Conservation (phyloP, 768 basidiomycete genomes). For the Chiua virens region DNA sequence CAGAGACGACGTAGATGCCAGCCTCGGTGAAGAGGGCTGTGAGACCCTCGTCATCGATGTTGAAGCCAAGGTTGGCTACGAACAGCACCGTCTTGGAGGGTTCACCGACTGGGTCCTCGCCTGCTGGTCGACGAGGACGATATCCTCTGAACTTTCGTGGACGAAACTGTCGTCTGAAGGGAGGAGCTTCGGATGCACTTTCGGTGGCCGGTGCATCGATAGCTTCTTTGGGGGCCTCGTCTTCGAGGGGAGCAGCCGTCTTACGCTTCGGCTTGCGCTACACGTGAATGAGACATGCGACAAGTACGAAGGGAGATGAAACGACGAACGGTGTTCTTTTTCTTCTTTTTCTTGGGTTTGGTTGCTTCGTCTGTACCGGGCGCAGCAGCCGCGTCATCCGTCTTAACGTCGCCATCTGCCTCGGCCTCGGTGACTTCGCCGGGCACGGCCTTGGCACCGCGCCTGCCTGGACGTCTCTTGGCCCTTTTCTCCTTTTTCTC, state of each 20-base stretch:
- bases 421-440: conserved; percentile 91
- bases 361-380: conserved; percentile 54
- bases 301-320: neutral
- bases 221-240: conserved; percentile 27
- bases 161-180: conserved; percentile 44
- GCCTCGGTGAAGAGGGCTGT: conserved; percentile 82
- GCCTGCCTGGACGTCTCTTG: conserved; percentile 82
- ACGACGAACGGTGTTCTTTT: conserved; percentile 55
- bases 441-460: conserved; percentile 82
- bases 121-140: conserved; percentile 65
- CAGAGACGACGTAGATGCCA: conserved; percentile 77
- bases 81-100: conserved; percentile 89
- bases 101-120: conserved; percentile 84
- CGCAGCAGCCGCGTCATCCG: conserved; percentile 52
- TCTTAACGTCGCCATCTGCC: conserved; percentile 73
- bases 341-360: conserved; percentile 80
- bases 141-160: conserved; percentile 56
- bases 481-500: conserved; percentile 77
- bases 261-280: conserved; percentile 57
- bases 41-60: conserved; percentile 82
- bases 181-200: conserved; percentile 37
- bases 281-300: conserved; percentile 12
- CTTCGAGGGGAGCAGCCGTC: conserved; percentile 35
- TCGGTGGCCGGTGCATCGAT: conserved; percentile 37
- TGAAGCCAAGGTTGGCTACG: conserved; percentile 97